Evolutionary conservation across 2,329 filamentous ascomycete species (phyloP), one percentile per base, ranked within the genome.

Genomic region (Penicillium sp.): DNA sequence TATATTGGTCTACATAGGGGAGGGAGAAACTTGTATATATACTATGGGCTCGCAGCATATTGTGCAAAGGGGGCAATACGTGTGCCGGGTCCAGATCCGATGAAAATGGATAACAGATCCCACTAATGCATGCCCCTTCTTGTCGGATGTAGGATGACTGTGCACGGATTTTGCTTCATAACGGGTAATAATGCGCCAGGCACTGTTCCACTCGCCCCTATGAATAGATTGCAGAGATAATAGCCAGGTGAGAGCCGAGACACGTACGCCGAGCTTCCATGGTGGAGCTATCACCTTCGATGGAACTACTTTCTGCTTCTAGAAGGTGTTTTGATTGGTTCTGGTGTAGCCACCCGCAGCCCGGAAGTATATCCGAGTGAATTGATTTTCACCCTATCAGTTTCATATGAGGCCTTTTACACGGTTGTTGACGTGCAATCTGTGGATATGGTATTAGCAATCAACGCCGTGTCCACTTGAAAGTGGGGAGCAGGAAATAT

Each of bases 261-360:
- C 52, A 54, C 47, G 43, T 21, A 39, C 31, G 47, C 52, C 52
- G 52, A 50, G 32, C n/a, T 54, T 50, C 50, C 40, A 39, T 43
- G 13, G 18, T 32, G 46, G 22, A 49, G 32, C 31, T 39, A 16
- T 21, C 21, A 48, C 31, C 22, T 21, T 38, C 18, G 29, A 38
- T 10, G 10, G 32, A 38, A 49, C 22, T 32, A 6, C 16, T 5
- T n/a, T 4, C 18, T 32, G 18, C 36, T 32, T 9, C 2, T 14
- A 34, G 11, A 16, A 34, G 16, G 24, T 18, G 5, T 22, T 31
- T 22, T 45, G 8, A n/a, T 16, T 50, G 9, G 18, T 11, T 16
- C n/a, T 9, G 3, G 24, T 4, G 18, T 38, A 22, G 29, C 6
- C 22, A 38, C 31, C 22, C 5, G n/a, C 22, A 18, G 18, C 3